phyloP scores from a whole-genome alignment of 2,329 filamentous ascomycete species.

The Cercospora citrullina region DNA sequence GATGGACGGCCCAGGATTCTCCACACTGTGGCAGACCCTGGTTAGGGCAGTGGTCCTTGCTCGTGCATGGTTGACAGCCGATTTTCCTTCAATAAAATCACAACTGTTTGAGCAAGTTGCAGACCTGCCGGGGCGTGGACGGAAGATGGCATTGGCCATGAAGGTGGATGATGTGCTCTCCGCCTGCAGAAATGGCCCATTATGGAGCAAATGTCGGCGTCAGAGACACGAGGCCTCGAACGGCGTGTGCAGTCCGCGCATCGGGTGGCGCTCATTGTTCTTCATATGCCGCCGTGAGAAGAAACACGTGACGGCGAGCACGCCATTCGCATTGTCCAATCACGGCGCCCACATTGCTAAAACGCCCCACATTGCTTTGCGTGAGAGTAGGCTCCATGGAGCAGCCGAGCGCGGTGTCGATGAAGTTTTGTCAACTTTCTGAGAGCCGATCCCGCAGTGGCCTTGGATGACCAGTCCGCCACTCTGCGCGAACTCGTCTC shows the following conservation, averaged over 20 bases:
- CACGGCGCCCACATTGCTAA: neutral
- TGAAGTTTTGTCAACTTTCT: constrained; percentile 9
- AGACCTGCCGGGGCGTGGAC: no score
- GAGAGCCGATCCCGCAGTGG: constrained; percentile 16
- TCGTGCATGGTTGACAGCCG: neutral
- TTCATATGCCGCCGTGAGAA: neutral
- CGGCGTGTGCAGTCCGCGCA: no score
- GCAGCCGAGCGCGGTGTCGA: constrained; percentile 8
- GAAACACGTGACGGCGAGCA: constrained; percentile 1
- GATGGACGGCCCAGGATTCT: neutral
- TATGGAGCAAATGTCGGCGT: neutral
- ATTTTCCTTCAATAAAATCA: no score
- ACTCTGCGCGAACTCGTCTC: neutral
- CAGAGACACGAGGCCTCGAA: neutral
- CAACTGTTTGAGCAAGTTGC: no score
- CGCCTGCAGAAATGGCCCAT: neutral
- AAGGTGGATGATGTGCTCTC: neutral
- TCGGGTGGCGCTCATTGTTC: neutral
- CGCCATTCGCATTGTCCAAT: constrained; percentile 7
- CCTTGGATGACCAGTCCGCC: constrained; percentile 11
- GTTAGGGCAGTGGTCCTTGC: neutral
- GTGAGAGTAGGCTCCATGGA: neutral
- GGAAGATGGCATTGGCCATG: neutral
- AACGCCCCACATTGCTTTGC: neutral
- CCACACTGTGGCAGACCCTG: neutral